Evolutionary conservation across 1,284 basidiomycete genomes (phyloP), one percentile per base, ranked within the genome.

Genomic region (Trichosporon inkin): DNA sequence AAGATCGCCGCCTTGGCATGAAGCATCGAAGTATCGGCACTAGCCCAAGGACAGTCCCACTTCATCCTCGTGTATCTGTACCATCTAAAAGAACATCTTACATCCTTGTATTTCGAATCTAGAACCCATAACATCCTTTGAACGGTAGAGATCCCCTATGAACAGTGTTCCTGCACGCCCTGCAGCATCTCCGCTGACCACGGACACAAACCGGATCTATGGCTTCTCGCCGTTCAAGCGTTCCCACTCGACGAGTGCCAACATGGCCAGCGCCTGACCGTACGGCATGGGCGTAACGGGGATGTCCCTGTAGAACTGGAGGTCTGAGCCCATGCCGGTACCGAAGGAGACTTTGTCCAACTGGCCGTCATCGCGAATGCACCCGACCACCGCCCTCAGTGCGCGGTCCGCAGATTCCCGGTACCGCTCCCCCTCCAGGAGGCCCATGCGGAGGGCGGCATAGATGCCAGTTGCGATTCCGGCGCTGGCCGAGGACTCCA

Each of bases 261-360:
- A 62, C 63, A 78, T 73, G 3, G 83, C 84, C 64, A 86, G 71
- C 57, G 84, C 84, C 68, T 86, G 84, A 7, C 85, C 84, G 63
- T 86, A 86, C 3, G 85, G 84, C 85, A 86, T 86, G 54, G 82
- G 82, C 10, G 85, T 87, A 68, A 85, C 75, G 17, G 81, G 79
- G 53, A 85, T 81, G 53, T 81, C 77, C 69, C 81, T 84, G 72
- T 85, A 85, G 56, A 81, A 82, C 59, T 85, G 82, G 36, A 82
- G 69, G 62, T 82, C 74, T 59, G 81, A 74, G 57, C 85, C 85
- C 55, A 86, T 83, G 14, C 82, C 84, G 6, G 84, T 85, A 10
- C 84, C 84, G 66, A 85, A 85, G 4, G 83, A 84, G 53, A 83
- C 82, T 65, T 84, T 78, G 70, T 78, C 70, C 66, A 86, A 72